Evolutionary conservation across 768 basidiomycete species (phyloP).

Genomic region (Termitomyces sp.): DNA sequence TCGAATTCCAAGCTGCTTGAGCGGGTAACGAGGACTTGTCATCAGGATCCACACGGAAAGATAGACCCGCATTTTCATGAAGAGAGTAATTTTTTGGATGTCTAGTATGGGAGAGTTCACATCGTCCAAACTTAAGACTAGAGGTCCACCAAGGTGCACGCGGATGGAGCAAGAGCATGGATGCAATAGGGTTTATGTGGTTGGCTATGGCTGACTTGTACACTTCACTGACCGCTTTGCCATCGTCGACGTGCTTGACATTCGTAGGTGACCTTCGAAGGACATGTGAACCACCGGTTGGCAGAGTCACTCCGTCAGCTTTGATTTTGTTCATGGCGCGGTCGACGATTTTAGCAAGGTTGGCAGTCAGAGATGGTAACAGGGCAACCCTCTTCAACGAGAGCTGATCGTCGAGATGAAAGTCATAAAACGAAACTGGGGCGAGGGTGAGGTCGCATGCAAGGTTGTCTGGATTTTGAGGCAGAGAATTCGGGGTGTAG

Average conservation of each 20-base stretch:
- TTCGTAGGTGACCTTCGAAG: background rate
- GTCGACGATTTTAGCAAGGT: constrained; percentile 1
- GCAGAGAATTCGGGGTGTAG: background rate
- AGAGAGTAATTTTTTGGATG: background rate
- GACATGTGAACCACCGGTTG: background rate
- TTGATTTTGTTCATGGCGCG: background rate
- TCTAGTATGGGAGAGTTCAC: background rate
- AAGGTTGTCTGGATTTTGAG: background rate
- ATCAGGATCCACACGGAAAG: background rate
- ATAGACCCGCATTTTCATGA: background rate
- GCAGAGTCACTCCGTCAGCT: background rate
- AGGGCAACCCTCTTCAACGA: background rate
- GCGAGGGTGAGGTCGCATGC: background rate
- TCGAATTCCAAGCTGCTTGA: background rate
- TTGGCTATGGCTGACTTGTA: background rate
- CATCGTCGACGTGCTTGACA: constrained; percentile 5
- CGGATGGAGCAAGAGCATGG: constrained; percentile 6
- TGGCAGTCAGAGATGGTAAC: background rate
- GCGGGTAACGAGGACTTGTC: background rate
- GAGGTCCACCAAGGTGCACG: constrained; percentile 5
- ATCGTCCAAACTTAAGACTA: background rate
- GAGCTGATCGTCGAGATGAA: constrained; percentile 6
- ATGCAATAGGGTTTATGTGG: background rate
- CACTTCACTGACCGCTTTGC: background rate
- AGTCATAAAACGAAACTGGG: constrained; percentile 6